Evolutionary conservation across 306 rosid genomes (phyloP).

Genomic region (Glycine soja): DNA sequence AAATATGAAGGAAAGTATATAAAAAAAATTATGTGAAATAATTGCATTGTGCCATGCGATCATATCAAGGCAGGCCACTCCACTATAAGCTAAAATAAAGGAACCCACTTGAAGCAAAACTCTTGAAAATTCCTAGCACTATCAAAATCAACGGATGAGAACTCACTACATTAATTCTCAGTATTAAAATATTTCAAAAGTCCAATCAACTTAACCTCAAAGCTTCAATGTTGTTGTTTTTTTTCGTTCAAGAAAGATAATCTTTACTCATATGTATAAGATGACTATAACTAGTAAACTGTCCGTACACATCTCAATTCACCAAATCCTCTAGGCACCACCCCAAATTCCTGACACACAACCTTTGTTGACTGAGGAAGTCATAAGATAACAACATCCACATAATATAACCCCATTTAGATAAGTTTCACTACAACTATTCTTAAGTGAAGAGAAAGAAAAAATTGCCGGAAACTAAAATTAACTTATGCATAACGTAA

Average conservation of each 20-base stretch:
- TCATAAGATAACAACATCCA: background rate
- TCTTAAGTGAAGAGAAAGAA: background rate
- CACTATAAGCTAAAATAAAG: background rate
- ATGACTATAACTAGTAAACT: background rate
- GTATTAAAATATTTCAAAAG: background rate
- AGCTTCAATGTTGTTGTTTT: background rate
- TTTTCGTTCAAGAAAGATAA: background rate
- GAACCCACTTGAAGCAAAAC: background rate
- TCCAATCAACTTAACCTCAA: constrained; percentile 2
- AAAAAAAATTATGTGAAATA: background rate
- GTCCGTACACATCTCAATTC: constrained; percentile 52
- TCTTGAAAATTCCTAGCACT: background rate
- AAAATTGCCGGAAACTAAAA: background rate
- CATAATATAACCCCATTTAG: background rate
- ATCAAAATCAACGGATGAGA: background rate
- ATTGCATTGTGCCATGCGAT: background rate
- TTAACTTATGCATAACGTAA: background rate
- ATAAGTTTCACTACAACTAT: background rate
- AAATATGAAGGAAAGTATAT: background rate
- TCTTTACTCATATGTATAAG: background rate
- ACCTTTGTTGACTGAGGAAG: background rate
- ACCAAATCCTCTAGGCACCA: background rate
- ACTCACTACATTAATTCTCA: background rate
- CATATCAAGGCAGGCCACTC: background rate
- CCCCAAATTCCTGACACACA: background rate